Evolutionary conservation across 371 early-diverging fungal genomes (phyloP).

Genomic region (Mucor racemosus): DNA sequence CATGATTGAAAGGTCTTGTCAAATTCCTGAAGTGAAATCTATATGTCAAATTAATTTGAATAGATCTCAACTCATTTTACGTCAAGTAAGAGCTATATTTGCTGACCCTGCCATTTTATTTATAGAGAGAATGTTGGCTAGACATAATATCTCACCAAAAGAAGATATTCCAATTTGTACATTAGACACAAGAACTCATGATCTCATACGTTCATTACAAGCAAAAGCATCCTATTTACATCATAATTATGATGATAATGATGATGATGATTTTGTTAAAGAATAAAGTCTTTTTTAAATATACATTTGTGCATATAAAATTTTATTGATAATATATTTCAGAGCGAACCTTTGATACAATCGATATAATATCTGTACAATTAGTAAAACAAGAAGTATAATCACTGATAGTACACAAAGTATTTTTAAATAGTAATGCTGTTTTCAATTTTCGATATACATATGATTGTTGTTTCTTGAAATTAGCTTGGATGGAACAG

Average conservation of each 20-base stretch:
- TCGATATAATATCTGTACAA: too few relatives aligned
- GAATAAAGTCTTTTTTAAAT: neutral
- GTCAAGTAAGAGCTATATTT: constrained; percentile 28
- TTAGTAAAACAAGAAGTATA: too few relatives aligned
- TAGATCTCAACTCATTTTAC: constrained; percentile 34
- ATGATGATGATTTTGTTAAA: neutral
- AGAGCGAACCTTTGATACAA: too few relatives aligned
- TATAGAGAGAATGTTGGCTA: constrained; percentile 33
- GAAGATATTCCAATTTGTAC: constrained; percentile 22
- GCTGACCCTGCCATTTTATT: constrained; percentile 35
- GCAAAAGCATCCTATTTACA: constrained; percentile 17
- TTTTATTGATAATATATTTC: too few relatives aligned
- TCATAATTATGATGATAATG: constrained; percentile 9
- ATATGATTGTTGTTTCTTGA: too few relatives aligned
- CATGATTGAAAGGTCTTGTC: constrained; percentile 27
- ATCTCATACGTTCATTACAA: constrained; percentile 20
- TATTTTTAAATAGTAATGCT: too few relatives aligned
- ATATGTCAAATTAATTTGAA: constrained; percentile 42
- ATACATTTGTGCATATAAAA: too few relatives aligned
- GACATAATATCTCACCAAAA: constrained; percentile 10
- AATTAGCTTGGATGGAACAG: too few relatives aligned
- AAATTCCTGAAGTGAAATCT: constrained; percentile 25
- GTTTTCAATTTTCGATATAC: too few relatives aligned
- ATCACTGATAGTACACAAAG: too few relatives aligned
- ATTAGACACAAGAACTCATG: constrained; percentile 11